phyloP scores from a whole-genome alignment of 225 moss, liverwort and hornwort genomes.

The Sphagnum contortum region DNA sequence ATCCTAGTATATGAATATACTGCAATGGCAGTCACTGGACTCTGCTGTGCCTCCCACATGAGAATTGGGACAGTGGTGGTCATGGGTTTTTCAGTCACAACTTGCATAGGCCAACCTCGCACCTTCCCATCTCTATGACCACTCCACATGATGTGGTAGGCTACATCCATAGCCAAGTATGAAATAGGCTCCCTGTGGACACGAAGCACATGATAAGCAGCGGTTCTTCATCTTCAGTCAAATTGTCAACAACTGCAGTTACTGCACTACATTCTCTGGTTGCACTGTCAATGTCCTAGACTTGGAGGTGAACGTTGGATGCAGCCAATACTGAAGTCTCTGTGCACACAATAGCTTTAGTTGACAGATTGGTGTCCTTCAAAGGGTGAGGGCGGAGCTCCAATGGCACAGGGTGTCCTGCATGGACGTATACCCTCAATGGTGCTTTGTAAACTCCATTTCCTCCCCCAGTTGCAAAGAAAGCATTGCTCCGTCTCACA shows the following conservation, averaged over 20 bases:
- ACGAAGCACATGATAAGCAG: conserved; percentile 49
- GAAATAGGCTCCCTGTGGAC: conserved; percentile 52
- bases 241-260: conserved; percentile 44
- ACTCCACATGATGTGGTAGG: conserved; percentile 79
- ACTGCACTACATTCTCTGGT: conserved; percentile 52
- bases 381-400: conserved; percentile 88
- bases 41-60: conserved; percentile 62
- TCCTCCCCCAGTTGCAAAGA: conserved; percentile 48
- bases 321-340: conserved; percentile 69
- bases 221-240: conserved; percentile 85
- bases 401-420: conserved; percentile 64
- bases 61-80: conserved; percentile 36
- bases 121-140: conserved; percentile 89
- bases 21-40: conserved; percentile 42
- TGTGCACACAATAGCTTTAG: conserved; percentile 50
- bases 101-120: conserved; percentile 59
- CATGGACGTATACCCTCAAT: conserved; percentile 48
- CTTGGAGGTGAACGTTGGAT: conserved; percentile 63
- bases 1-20: conserved; percentile 47
- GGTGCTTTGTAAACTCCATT: too few relatives aligned
- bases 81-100: too few relatives aligned
- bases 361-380: conserved; percentile 51
- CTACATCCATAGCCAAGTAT: conserved; percentile 62
- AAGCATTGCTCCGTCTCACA: conserved; percentile 13
- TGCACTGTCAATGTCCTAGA: conserved; percentile 74